Base-by-base conservation (phyloP, 2,329 filamentous ascomycete species). In the Alternaria arborescens region DNA sequence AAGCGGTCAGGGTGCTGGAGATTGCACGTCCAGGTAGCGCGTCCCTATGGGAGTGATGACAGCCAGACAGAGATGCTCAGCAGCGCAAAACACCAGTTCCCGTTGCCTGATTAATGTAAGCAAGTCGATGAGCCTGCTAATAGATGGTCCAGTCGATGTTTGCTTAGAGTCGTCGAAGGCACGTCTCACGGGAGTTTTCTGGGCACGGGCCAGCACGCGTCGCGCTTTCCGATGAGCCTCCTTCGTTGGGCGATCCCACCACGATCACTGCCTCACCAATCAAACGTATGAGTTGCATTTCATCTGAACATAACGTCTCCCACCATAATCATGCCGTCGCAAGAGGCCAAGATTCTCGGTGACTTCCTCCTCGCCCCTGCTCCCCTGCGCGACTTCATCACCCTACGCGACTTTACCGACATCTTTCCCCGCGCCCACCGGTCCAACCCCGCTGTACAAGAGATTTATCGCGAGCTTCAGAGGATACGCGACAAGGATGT, bases 341-440 rank as follows among this genome's bases (percentile, higher is more conserved):
- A 88, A 44, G 93, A 97, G 81, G 83, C 87, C 57, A 86, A 88
- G 28, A 91, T 97, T 66, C 86, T 97, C 52, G 84, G 85, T 71
- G 89, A 90, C 78, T 96, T 94, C 77, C 87, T 97, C 60, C 86
- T 96, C 36, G 84, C 89, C 30, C 91, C 93, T 12, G 89, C 92
- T 8, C 85, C 90, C 28, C 83, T 97, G 38, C 89, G 91, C 42
- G 86, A 89, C 65, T 86, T 93, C 72, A 82, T 93, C 68, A 89
- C 92, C 8, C 84, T 93, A 47, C 84, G 88, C 58, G 87, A 92
- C 66, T 97, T 97, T 82, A 88, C 87, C 43, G 84, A 89, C 28
- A 84, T 94, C 42, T 95, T 97, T 72, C 92, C 93, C 11, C 86
- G 85, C 52, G 79, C 86, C 40, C 83, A 89, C 51, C 89, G 89